Base-by-base conservation (phyloP, 257 asterid genomes). In the Solanum pennellii region DNA sequence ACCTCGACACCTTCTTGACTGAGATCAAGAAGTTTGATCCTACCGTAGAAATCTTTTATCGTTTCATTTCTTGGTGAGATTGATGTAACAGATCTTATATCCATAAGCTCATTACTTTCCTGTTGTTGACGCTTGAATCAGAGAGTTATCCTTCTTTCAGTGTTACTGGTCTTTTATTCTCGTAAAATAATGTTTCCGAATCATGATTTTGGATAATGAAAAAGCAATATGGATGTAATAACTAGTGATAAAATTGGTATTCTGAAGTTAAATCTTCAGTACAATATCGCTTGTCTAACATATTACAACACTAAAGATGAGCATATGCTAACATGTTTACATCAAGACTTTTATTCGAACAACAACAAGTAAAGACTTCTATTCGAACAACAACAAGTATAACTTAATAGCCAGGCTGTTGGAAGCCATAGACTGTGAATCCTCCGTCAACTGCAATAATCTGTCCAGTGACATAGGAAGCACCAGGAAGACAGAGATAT, bases 361-460 rank as follows among this genome's bases (percentile, higher is more conserved):
- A 72, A 33, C 27, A 5, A 72, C 2, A 18, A 56, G 65, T 60
- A 21, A 31, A 76, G 25, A 14, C 83, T 44, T 77, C 44, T 25
- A 77, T 77, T 77, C 60, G 20, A 72, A 71, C 77, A 72, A 33
- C 27, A 5, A 72, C 0, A 16, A 56, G 65, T 60, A 23, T 0
- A n/a, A 9, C 12, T 72, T 35, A 12, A 39, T 74, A 74, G 18
- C 12, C 60, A 12, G 83, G 37, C 7, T 76, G 21, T 77, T 77
- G 60, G 41, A 96, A 94, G 27, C 94, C 98, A 87, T 94, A 92
- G 45, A 94, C 95, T 21, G 98, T 92, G 87, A 93, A 72, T 86
- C 99, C 99, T 86, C 99, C 99, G 84, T 96, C 99, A 47, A 96
- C 99, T n/a, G 94, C 88, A 13, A 96, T 84, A 62, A 94, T 88